Evolutionary conservation across 164 flowering plant species (phyloP).

Genomic region (Macadamia tetraphylla): DNA sequence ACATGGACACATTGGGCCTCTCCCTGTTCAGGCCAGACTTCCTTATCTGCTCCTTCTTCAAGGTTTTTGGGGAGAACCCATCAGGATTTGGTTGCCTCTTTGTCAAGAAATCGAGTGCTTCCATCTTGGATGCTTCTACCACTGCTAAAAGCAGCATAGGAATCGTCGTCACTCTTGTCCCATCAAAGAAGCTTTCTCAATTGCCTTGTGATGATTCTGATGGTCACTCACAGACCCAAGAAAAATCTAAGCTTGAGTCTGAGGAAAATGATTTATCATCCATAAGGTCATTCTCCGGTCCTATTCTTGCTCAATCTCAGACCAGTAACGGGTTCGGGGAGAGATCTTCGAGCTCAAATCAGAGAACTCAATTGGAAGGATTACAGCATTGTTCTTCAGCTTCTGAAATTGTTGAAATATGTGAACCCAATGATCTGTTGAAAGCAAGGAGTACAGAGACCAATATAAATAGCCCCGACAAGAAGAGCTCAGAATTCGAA

Average conservation of each 20-base stretch:
- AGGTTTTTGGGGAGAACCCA: constrained; percentile 87
- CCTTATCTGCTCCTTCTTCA: constrained; percentile 79
- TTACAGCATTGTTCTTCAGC: constrained; percentile 16
- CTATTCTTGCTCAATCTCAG: constrained; percentile 17
- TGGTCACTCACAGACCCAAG: constrained; percentile 31
- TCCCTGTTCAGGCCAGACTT: constrained; percentile 80
- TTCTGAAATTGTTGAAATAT: constrained; percentile 32
- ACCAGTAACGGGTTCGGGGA: constrained; percentile 1
- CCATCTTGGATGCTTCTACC: constrained; percentile 42
- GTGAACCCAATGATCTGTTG: constrained; percentile 7
- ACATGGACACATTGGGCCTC: constrained; percentile 83
- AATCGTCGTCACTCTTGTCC: constrained; percentile 61
- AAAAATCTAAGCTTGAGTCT: constrained; percentile 4
- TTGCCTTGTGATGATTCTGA: constrained; percentile 30
- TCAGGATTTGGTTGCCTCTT: constrained; percentile 87
- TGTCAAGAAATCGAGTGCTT: constrained; percentile 66
- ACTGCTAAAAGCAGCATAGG: constrained; percentile 33
- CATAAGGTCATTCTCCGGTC: constrained; percentile 49
- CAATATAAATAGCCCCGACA: constrained; percentile 7
- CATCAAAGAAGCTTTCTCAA: constrained; percentile 26
- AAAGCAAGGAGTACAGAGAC: constrained; percentile 9
- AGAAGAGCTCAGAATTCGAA: constrained; percentile 22
- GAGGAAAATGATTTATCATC: constrained; percentile 17
- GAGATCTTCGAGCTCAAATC: constrained; percentile 11
- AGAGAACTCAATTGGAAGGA: constrained; percentile 4